Evolutionary conservation across 2,329 filamentous ascomycete genomes (phyloP).

Genomic region (Microcyclosporella mali): DNA sequence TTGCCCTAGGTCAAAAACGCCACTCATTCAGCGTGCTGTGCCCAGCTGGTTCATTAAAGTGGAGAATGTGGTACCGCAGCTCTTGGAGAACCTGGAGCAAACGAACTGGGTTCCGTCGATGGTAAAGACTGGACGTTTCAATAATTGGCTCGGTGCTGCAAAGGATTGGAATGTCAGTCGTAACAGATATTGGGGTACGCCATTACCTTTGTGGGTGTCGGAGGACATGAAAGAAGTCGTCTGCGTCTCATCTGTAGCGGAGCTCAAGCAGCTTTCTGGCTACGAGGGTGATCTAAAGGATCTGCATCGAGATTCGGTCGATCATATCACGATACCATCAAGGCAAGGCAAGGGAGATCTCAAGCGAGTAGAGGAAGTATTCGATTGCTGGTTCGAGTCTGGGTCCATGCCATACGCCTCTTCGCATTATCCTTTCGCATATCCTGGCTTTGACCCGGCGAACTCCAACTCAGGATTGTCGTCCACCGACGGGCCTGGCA

Average conservation of each 20-base stretch:
- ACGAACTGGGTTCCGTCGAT: constrained; percentile 89
- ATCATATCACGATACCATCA: constrained; percentile 89
- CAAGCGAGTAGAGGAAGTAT: constrained; percentile 77
- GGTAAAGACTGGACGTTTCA: constrained; percentile 86
- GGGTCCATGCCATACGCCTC: constrained; percentile 93
- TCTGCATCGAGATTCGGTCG: constrained; percentile 86
- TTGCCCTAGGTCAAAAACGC: constrained; percentile 92
- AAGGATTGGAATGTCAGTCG: constrained; percentile 93
- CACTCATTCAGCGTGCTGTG: constrained; percentile 85
- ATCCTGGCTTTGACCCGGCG: constrained; percentile 52
- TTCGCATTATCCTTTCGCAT: constrained; percentile 88
- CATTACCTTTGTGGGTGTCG: constrained; percentile 85
- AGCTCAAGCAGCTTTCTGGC: constrained; percentile 81
- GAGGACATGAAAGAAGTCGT: constrained; percentile 82
- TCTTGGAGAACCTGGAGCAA: constrained; percentile 82
- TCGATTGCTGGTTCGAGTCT: constrained; percentile 96
- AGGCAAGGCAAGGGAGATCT: constrained; percentile 79
- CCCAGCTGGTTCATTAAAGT: constrained; percentile 95
- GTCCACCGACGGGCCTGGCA: constrained; percentile 26
- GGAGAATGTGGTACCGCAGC: constrained; percentile 71
- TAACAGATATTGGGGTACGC: constrained; percentile 93
- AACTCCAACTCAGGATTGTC: constrained; percentile 26
- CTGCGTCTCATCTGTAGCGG: constrained; percentile 76
- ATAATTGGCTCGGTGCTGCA: constrained; percentile 84
- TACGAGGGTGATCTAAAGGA: constrained; percentile 76